Evolutionary conservation across 192 early-diverging fungal species (phyloP).

Genomic region (Coemansia sp.): DNA sequence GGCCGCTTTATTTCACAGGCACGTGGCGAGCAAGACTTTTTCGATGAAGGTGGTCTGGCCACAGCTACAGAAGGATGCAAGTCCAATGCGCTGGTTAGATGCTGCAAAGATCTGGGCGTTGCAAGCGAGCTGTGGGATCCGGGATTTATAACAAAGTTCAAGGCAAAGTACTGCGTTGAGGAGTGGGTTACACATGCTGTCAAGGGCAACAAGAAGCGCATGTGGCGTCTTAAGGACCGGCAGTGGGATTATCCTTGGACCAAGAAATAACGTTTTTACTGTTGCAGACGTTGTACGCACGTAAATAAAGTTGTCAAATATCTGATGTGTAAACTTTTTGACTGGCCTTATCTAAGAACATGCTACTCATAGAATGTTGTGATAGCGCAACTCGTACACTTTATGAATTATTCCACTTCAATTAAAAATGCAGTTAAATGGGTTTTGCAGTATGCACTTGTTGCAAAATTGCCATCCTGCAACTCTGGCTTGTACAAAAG

Average conservation of each 20-base stretch:
- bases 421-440: no score
- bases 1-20: slow-evolving; percentile 92
- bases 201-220: slow-evolving; percentile 73
- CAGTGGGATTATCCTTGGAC: slow-evolving; percentile 65
- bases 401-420: no score
- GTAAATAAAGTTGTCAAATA: no score
- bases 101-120: slow-evolving; percentile 95
- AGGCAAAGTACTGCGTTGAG: slow-evolving; percentile 75
- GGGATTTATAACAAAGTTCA: slow-evolving; percentile 81
- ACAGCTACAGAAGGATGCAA: slow-evolving; percentile 88
- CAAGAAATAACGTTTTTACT: slow-evolving; percentile 25
- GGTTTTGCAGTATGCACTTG: no score
- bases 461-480: no score
- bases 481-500: no score
- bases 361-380: no score
- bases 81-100: slow-evolving; percentile 91
- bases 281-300: no score
- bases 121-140: slow-evolving; percentile 96
- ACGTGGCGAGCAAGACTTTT: slow-evolving; percentile 92
- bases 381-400: no score
- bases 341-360: no score
- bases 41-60: slow-evolving; percentile 69
- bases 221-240: slow-evolving; percentile 83
- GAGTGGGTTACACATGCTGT: slow-evolving; percentile 72
- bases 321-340: no score